These are phyloP conservation scores for Candida hispaniensis DNA, from an alignment of 805 yeast genomes.

Conservation along the genomic window DNA sequence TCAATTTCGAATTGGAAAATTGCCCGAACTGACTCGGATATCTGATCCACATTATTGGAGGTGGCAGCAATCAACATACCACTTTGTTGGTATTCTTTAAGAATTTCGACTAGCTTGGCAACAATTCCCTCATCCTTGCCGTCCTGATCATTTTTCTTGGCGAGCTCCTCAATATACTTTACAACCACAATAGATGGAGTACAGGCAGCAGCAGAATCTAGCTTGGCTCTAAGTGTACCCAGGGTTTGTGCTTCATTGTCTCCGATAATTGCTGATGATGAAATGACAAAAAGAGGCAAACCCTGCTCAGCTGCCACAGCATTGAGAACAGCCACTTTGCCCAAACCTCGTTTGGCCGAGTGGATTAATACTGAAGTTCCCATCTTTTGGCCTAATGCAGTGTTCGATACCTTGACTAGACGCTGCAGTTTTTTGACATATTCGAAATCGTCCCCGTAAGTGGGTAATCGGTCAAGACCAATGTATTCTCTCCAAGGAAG, in stretches of 20 bases:
- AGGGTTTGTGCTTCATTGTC: constrained; percentile 70
- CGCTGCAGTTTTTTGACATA: constrained; percentile 44
- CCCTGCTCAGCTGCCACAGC: constrained; percentile 51
- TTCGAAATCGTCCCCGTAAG: constrained; percentile 38
- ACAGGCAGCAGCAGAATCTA: constrained; percentile 50
- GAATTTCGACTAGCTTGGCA: constrained; percentile 43
- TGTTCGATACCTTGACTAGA: constrained; percentile 40
- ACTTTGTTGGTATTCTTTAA: constrained; percentile 42
- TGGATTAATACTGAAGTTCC: constrained; percentile 55
- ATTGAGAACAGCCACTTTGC: constrained; percentile 57
- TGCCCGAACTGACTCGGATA: constrained; percentile 57
- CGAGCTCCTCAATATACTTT: constrained; percentile 67
- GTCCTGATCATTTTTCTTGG: constrained; percentile 54
- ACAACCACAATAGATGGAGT: constrained; percentile 42
- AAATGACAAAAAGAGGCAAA: constrained; percentile 53
- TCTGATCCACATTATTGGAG: constrained; percentile 52
- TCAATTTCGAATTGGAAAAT: constrained; percentile 66
- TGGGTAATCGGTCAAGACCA: constrained; percentile 20
- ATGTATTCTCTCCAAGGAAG: constrained; percentile 39
- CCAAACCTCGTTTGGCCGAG: constrained; percentile 66
- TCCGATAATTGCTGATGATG: constrained; percentile 55
- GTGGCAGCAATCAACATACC: constrained; percentile 53
- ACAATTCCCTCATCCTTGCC: constrained; percentile 33
- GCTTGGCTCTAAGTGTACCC: constrained; percentile 64
- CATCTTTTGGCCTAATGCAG: constrained; percentile 31